A percentile compares a stretch with the other conserved stretches of the same genome.
These are phyloP conservation scores for Penstemon barbatus DNA, from an alignment of 257 asterid species.

Conservation along the genomic window DNA sequence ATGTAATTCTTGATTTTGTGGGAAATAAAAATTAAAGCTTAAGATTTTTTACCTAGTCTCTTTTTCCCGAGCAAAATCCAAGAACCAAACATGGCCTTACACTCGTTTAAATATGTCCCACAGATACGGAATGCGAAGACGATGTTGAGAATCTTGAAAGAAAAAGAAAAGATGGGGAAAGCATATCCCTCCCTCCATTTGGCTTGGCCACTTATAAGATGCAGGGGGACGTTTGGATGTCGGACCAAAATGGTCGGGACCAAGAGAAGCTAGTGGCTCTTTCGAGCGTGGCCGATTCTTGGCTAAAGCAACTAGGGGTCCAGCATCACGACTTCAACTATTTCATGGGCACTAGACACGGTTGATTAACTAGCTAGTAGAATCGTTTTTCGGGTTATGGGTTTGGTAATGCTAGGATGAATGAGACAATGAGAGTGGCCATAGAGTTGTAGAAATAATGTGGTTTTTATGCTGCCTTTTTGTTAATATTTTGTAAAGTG, in stretches of 20 bases:
- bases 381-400: constrained; percentile 15
- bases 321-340: constrained; percentile 93
- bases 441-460: constrained; percentile 23
- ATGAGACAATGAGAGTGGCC: constrained; percentile 16
- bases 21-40: too few species aligned
- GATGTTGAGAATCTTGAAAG: constrained; percentile 25
- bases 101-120: background rate
- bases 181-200: constrained; percentile 61
- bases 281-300: constrained; percentile 80
- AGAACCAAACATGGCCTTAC: background rate
- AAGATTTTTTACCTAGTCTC: too few species aligned
- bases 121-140: constrained; percentile 42
- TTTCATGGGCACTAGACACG: constrained; percentile 70
- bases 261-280: constrained; percentile 59
- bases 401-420: constrained; percentile 12
- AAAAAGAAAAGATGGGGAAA: constrained; percentile 36
- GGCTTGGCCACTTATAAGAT: constrained; percentile 73
- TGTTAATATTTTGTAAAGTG: constrained; percentile 20
- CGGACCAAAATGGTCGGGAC: constrained; percentile 41
- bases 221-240: constrained; percentile 75
- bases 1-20: too few species aligned
- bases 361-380: constrained; percentile 36
- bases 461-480: constrained; percentile 19
- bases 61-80: too few species aligned
- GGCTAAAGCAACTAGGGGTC: constrained; percentile 92